These are phyloP conservation scores for Talaromyces sp. DNA, from an alignment of 2,329 filamentous ascomycete genomes.

Conservation along the genomic window DNA sequence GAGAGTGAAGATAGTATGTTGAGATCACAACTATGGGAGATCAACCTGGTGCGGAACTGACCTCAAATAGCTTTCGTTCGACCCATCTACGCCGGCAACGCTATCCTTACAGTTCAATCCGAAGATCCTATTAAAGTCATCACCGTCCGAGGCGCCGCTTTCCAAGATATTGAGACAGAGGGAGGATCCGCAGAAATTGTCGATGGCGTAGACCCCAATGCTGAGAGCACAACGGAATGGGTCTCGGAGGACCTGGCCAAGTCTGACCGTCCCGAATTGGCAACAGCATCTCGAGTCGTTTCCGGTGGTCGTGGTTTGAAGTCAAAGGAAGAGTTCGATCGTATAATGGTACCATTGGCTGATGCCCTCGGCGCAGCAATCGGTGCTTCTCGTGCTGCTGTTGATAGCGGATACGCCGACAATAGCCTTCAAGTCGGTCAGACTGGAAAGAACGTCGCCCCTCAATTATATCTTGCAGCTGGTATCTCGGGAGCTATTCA, in stretches of 20 bases:
- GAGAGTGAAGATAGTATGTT: conserved; percentile 74
- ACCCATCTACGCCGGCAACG: conserved; percentile 96
- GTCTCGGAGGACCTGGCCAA: conserved; percentile 88
- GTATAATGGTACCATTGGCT: conserved; percentile 82
- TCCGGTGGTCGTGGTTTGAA: conserved; percentile 92
- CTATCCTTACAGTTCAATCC: conserved; percentile 92
- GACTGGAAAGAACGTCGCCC: conserved; percentile 97
- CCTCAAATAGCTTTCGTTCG: conserved; percentile 67
- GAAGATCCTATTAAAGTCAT: conserved; percentile 79
- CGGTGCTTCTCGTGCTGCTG: conserved; percentile 87
- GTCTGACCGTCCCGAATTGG: conserved; percentile 88
- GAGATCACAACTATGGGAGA: background rate
- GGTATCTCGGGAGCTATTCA: conserved; percentile 97
- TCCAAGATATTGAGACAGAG: conserved; percentile 66
- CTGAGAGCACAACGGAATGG: conserved; percentile 72
- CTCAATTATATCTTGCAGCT: conserved; percentile 88
- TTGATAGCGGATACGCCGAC: conserved; percentile 95
- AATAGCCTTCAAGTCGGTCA: conserved; percentile 98
- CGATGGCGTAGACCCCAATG: conserved; percentile 78
- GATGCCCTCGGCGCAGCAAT: conserved; percentile 93
- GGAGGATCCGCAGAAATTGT: conserved; percentile 71
- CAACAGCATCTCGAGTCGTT: conserved; percentile 82
- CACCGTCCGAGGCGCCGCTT: conserved; percentile 89
- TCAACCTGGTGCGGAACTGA: conserved; percentile 11
- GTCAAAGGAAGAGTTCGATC: conserved; percentile 96